These are phyloP conservation scores for Penicillium sp. DNA, from an alignment of 2,329 filamentous ascomycete genomes.

Conservation along the genomic window DNA sequence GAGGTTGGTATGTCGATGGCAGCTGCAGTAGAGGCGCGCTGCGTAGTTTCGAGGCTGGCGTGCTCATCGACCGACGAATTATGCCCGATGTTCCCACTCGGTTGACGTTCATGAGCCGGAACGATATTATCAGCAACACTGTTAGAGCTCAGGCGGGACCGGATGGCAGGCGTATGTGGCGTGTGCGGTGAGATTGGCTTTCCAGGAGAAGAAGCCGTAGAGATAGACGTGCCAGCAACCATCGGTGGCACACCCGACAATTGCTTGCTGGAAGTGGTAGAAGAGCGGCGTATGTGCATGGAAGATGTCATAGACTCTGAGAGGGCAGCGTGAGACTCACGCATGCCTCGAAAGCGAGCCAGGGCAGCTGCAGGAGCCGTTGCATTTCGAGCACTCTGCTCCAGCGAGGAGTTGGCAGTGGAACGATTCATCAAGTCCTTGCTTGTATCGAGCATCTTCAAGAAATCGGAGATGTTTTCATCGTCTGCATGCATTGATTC, in stretches of 20 bases:
- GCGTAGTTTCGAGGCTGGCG: constrained; percentile 32
- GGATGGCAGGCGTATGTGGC: constrained; percentile 87
- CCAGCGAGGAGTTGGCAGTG: constrained; percentile 49
- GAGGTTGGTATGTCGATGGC: constrained; percentile 49
- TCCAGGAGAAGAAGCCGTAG: constrained; percentile 79
- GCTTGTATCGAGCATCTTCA: constrained; percentile 80
- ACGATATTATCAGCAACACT: constrained; percentile 68
- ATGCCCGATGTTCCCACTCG: constrained; percentile 27
- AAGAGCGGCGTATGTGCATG: constrained; percentile 74
- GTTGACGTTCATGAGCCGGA: constrained; percentile 29
- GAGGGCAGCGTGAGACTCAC: constrained; percentile 78
- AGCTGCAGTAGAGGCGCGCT: constrained; percentile 34
- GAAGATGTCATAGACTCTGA: constrained; percentile 94
- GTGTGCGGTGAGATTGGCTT: constrained; percentile 87
- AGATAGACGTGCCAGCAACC: constrained; percentile 64
- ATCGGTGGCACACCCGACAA: constrained; percentile 60
- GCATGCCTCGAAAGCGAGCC: constrained; percentile 80
- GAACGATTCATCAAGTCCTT: constrained; percentile 73
- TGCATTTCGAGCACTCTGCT: constrained; percentile 67
- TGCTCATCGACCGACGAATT: constrained; percentile 36
- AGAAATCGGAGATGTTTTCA: constrained; percentile 87
- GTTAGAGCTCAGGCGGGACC: constrained; percentile 86
- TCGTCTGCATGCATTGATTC: constrained; percentile 73
- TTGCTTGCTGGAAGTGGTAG: constrained; percentile 70
- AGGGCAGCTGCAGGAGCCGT: constrained; percentile 74